Percentiles rank a stretch among this genome's conserved stretches.
phyloP scores from a whole-genome alignment of 2,329 filamentous ascomycete species.

The Pseudogymnoascus sp. region DNA sequence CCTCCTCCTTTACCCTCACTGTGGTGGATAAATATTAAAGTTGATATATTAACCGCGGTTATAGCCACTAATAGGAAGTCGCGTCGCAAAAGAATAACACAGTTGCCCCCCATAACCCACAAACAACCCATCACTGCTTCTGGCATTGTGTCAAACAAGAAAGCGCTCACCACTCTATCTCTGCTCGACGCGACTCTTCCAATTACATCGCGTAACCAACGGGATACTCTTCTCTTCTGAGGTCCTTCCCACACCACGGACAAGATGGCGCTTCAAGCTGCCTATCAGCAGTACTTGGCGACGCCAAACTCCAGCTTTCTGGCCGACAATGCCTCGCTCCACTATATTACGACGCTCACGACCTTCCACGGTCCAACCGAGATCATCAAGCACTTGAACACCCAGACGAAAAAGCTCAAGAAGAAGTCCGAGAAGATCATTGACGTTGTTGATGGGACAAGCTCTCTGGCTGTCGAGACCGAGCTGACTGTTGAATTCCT shows the following conservation, averaged over 20 bases:
- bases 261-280: constrained; percentile 42
- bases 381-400: constrained; percentile 74
- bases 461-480: constrained; percentile 66
- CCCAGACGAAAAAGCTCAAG: constrained; percentile 65
- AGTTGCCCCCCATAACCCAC: not conserved
- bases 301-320: constrained; percentile 57
- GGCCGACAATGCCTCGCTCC: constrained; percentile 58
- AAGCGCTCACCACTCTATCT: not conserved
- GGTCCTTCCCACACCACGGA: not conserved
- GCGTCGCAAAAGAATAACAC: constrained; percentile 7
- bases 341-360: constrained; percentile 87
- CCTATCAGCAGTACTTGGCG: constrained; percentile 67
- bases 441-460: constrained; percentile 61
- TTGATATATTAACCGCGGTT: constrained; percentile 2
- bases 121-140: not conserved
- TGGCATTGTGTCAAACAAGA: not conserved
- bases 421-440: constrained; percentile 77
- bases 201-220: not conserved
- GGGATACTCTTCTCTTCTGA: not conserved
- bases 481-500: constrained; percentile 79
- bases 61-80: constrained; percentile 2
- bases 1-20: not conserved
- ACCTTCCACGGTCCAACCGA: constrained; percentile 62
- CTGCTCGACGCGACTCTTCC: constrained; percentile 1
- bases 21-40: not conserved